Base-by-base conservation (phyloP, 257 asterid genomes). In the Solanum chmielewskii region DNA sequence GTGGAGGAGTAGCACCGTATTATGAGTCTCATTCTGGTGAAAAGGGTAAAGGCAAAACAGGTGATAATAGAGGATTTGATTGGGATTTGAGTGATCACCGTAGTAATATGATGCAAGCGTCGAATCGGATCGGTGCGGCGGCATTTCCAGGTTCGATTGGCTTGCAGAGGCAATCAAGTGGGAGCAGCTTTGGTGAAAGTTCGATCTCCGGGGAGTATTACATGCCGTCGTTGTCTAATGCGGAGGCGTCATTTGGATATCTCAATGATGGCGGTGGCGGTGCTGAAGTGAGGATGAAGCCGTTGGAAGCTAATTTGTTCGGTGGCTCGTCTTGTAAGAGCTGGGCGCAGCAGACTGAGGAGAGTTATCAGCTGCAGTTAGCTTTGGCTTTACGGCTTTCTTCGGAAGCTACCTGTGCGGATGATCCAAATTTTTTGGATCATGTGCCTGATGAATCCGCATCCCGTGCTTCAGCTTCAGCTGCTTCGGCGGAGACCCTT, bases 271-370 rank as follows among this genome's bases (percentile, higher is more conserved):
- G 85, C 25, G 44, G 86, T 62, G 93, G 31, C 90, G 90, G 90
- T 20, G 93, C 25, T 45, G 85, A 80, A 9, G 11, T 29, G 85
- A 80, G 85, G 85, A 18, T 80, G 66, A 80, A 47, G 68, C 85
- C 25, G 10, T 29, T 80, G 68, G 85, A 80, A 9, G 42, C 29
- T 81, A 81, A 49, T 4, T 81, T 81, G 8, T 49, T 92, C 18
- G 94, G 92, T 11, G 94, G 92, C 16, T 91, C 95, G 52, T 87
- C 91, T 47, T 91, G 93, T 1, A 96, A 94, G 93, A 97, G 99
- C 90, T 97, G 99, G 99, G 99, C 99, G 66, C 99, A 93, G 90
- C 98, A 96, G 93, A 97, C 98, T 87, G 99, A 95, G 91, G 99
- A 97, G 96, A 96, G 98, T 88, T 97, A 97, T 83, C 99, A 93